Base-by-base conservation (phyloP, 2,329 filamentous ascomycete species). In the Leptosphaerulina australis region DNA sequence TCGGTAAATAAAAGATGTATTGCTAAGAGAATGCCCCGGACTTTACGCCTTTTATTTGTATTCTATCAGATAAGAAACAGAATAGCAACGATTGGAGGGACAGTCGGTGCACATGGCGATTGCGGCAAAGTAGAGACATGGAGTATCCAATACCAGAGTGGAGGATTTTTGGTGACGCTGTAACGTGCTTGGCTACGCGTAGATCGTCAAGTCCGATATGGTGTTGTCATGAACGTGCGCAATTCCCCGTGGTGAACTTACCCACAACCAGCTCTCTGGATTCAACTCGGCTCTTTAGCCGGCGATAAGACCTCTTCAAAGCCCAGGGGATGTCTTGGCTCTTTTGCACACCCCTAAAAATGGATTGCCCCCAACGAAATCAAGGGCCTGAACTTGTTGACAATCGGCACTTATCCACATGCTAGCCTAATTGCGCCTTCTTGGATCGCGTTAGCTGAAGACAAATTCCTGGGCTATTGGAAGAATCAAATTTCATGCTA, bases 1-100 rank as follows among this genome's bases (percentile, higher is more conserved):
- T 7, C 39, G 43, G 17, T 17, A 31, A 35, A n/a, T 24, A 21
- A 22, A 36, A 45, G 39, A 31, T 44, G 14, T 40, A 36, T 26
- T 46, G 41, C 46, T 44, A 44, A 49, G 45, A 29, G 38, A 34
- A 53, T 39, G 54, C 39, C 46, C 25, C 31, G 25, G 25, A 21
- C 38, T 43, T 38, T 41, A 38, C 21, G 40, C 20, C 29, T 43
- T 44, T 38, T 20, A 18, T 33, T 14, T 9, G 3, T 35, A 26
- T 34, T 21, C 33, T 17, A 35, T 14, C 20, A 25, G 48, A 58
- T 51, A 58, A 53, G 47, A 25, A 34, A 28, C 8, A 8, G 37
- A 4, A 12, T 14, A 24, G 26, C 24, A 1, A 15, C 25, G 22
- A 53, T 48, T 48, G 44, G 44, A 24, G 8, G 20, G 9, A 26